Percentiles rank a stretch among this genome's conserved stretches.
These are phyloP conservation scores for Suhomyces bokatorum DNA, from an alignment of 1,139 yeast species.

Conservation along the genomic window DNA sequence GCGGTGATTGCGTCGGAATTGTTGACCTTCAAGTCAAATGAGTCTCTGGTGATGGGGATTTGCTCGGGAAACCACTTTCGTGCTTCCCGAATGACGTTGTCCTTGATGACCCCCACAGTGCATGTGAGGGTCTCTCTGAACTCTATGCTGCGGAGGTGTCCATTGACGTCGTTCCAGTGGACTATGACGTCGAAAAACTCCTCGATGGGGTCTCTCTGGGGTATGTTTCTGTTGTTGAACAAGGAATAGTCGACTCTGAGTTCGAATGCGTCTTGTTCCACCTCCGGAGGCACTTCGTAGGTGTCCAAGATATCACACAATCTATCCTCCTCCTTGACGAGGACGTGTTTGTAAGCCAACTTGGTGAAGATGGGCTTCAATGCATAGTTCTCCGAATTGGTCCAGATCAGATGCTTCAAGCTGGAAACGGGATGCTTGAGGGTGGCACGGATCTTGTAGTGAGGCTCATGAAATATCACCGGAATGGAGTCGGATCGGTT, in stretches of 20 bases:
- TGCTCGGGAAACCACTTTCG: not conserved
- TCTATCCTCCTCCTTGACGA: conserved; percentile 13
- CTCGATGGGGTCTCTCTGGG: conserved; percentile 25
- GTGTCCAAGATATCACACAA: conserved; percentile 21
- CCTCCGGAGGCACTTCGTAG: conserved; percentile 10
- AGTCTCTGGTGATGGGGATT: not conserved
- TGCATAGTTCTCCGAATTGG: conserved; percentile 22
- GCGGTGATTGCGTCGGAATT: conserved; percentile 13
- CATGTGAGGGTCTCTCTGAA: conserved; percentile 28
- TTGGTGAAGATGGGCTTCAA: conserved; percentile 28
- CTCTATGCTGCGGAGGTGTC: conserved; percentile 3
- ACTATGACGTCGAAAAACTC: conserved; percentile 27
- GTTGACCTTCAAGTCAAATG: not conserved
- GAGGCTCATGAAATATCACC: not conserved
- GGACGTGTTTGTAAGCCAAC: conserved; percentile 15
- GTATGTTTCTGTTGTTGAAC: conserved; percentile 20
- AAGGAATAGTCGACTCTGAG: conserved; percentile 28
- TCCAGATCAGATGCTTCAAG: conserved; percentile 33
- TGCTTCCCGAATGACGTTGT: conserved; percentile 17
- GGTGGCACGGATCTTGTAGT: conserved; percentile 21
- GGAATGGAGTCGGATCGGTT: conserved; percentile 3
- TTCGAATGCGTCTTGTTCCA: conserved; percentile 12
- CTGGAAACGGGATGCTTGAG: conserved; percentile 24
- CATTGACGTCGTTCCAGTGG: conserved; percentile 18
- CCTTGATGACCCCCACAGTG: conserved; percentile 25